A percentile compares a stretch with the other conserved stretches of the same genome.
Conservation (phyloP, 768 basidiomycete genomes). For the Paxillus involutus region DNA sequence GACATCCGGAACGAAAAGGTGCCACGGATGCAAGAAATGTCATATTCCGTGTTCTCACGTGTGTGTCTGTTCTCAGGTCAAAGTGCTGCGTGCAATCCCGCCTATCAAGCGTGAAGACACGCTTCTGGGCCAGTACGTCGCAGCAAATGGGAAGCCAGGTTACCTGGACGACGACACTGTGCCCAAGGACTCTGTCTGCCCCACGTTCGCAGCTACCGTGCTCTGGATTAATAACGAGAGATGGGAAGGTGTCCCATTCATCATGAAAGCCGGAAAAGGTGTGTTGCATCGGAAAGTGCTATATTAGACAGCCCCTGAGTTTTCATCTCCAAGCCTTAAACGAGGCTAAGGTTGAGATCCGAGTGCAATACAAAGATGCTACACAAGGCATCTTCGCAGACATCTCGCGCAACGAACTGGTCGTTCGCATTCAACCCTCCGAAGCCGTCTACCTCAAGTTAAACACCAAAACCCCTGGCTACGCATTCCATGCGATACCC, state of each 20-base stretch:
- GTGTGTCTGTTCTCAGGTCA: constrained; percentile 60
- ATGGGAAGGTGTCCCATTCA: constrained; percentile 99
- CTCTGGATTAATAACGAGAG: constrained; percentile 93
- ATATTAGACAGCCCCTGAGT: constrained; percentile 11
- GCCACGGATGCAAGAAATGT: constrained; percentile 11
- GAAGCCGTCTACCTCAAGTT: constrained; percentile 98
- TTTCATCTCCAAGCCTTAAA: constrained; percentile 67
- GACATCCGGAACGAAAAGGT: constrained; percentile 99
- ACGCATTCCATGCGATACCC: constrained; percentile 86
- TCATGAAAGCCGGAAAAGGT: constrained; percentile 98
- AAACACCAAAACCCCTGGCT: constrained; percentile 92
- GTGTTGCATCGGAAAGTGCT: constrained; percentile 21
- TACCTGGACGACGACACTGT: constrained; percentile 97
- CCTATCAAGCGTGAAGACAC: constrained; percentile 76
- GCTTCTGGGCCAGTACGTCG: constrained; percentile 92
- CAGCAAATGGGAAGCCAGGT: constrained; percentile 92
- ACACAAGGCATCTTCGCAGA: constrained; percentile 96
- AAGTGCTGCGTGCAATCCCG: constrained; percentile 90
- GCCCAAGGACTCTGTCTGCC: constrained; percentile 87
- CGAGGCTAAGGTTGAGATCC: constrained; percentile 98
- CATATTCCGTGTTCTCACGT: constrained; percentile 16
- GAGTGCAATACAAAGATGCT: constrained; percentile 97
- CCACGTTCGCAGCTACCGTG: constrained; percentile 90
- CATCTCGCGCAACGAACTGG: constrained; percentile 94
- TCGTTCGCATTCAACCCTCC: constrained; percentile 93